These are phyloP conservation scores for Pyronema domesticum DNA, from an alignment of 495 filamentous ascomycete species.

Conservation along the genomic window DNA sequence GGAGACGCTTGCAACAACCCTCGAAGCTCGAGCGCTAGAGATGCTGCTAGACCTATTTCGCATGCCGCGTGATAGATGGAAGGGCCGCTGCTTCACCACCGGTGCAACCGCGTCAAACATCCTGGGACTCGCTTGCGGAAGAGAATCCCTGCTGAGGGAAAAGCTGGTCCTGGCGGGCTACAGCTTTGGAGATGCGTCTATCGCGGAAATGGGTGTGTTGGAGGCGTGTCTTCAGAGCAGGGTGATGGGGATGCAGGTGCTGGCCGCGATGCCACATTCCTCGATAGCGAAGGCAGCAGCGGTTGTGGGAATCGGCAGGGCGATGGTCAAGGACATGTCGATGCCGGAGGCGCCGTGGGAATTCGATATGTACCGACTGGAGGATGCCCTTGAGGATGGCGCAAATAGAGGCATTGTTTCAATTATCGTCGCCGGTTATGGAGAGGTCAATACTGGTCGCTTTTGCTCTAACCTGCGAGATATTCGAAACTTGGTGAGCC, in stretches of 20 bases:
- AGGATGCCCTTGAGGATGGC: constrained; percentile 34
- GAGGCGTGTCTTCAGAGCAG: constrained; percentile 45
- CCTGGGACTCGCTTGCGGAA: constrained; percentile 57
- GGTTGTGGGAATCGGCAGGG: constrained; percentile 60
- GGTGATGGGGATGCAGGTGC: constrained; percentile 49
- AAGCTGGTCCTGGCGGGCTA: constrained; percentile 21
- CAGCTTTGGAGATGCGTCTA: constrained; percentile 22
- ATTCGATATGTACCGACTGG: constrained; percentile 46
- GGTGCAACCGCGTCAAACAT: constrained; percentile 79
- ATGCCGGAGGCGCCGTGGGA: constrained; percentile 38
- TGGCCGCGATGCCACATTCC: constrained; percentile 69
- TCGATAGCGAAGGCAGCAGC: constrained; percentile 68
- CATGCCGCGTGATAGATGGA: constrained; percentile 36
- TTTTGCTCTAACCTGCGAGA: constrained; percentile 59
- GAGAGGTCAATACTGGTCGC: constrained; percentile 79
- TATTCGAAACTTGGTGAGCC: constrained; percentile 50
- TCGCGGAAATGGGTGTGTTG: constrained; percentile 52
- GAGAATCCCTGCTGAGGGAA: constrained; percentile 39
- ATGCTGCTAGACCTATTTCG: constrained; percentile 51
- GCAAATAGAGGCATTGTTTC: constrained; percentile 34
- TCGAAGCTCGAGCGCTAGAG: constrained; percentile 52
- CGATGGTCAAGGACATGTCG: constrained; percentile 42
- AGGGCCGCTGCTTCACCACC: constrained; percentile 62
- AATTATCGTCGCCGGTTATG: constrained; percentile 63
- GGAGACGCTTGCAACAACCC: constrained; percentile 52